These are phyloP conservation scores for Cryphonectria parasitica DNA, from an alignment of 2,329 filamentous ascomycete genomes.

Conservation along the genomic window DNA sequence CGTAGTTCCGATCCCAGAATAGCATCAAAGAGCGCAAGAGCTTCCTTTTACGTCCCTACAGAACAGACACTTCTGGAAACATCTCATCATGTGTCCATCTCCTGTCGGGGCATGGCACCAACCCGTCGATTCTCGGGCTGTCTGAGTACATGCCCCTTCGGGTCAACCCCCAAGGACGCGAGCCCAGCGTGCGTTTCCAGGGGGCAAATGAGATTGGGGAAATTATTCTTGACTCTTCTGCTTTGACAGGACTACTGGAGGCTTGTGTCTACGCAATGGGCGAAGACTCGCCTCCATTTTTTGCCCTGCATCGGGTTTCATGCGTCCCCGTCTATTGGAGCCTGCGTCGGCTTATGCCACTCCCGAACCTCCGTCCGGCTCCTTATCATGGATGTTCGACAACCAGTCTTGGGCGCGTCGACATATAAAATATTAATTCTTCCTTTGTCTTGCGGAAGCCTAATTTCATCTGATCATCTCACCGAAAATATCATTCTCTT, in stretches of 20 bases:
- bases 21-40: background rate
- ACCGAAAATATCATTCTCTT: background rate
- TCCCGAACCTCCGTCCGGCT: conserved; percentile 20
- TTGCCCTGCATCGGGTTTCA: conserved; percentile 20
- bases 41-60: conserved; percentile 13
- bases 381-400: background rate
- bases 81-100: conserved; percentile 2
- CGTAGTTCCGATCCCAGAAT: background rate
- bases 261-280: background rate
- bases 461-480: background rate
- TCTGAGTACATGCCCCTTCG: conserved; percentile 17
- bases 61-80: background rate
- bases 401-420: background rate
- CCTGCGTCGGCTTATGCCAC: conserved; percentile 18
- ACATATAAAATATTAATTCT: conserved; percentile 6
- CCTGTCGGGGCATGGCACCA: conserved; percentile 1
- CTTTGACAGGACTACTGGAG: background rate
- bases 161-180: background rate
- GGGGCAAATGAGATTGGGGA: conserved; percentile 6
- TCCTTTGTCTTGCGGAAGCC: background rate
- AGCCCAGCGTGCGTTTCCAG: background rate
- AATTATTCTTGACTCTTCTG: background rate
- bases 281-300: background rate
- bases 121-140: background rate
- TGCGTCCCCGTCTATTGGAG: conserved; percentile 9